Evolutionary conservation across 257 asterid species (phyloP), one percentile per base, ranked within the genome.

Genomic region (Hygrophila difformis): DNA sequence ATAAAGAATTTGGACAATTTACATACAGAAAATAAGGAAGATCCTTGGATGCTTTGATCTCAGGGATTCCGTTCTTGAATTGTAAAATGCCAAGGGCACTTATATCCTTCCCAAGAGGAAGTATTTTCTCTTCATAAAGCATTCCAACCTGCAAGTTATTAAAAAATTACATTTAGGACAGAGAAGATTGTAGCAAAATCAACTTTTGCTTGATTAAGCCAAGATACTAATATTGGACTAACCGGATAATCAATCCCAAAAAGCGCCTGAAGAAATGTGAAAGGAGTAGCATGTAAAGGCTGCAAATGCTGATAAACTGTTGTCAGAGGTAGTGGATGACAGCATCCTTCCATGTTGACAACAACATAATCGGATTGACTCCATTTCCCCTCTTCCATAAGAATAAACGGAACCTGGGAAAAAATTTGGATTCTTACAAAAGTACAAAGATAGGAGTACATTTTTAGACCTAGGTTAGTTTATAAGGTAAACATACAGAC

Each of bases 11-110:
- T 15, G 8, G 11, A 34, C 14, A 8, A 39, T 18, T 43, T 24
- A 36, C 96, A 52, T 82, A 89, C 96, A 89, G 56, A 67, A 85
- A 85, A 76, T 61, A 82, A 9, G 98, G 96, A 51, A 85, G 79
- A 63, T 85, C 87, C 38, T 70, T 57, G 79, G 84, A 75, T 5
- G 94, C 78, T 59, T 64, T 78, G 28, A 91, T 81, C 63, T 82
- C 94, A 44, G 69, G 77, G 59, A 51, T 48, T 64, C 88, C 95
- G 59, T 81, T 50, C 49, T 66, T 80, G 20, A 68, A 56, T 49
- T 66, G 69, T 74, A 79, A 86, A 55, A 71, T 59, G 50, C 98
- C 98, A 60, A 86, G 73, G 26, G 86, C 94, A 18, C 93, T 82
- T 52, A 91, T 52, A 53, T 80, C 79, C 69, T 82, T 86, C 56